These are phyloP conservation scores for Colletotrichum lentis DNA, from an alignment of 2,329 filamentous ascomycete species.

Conservation along the genomic window DNA sequence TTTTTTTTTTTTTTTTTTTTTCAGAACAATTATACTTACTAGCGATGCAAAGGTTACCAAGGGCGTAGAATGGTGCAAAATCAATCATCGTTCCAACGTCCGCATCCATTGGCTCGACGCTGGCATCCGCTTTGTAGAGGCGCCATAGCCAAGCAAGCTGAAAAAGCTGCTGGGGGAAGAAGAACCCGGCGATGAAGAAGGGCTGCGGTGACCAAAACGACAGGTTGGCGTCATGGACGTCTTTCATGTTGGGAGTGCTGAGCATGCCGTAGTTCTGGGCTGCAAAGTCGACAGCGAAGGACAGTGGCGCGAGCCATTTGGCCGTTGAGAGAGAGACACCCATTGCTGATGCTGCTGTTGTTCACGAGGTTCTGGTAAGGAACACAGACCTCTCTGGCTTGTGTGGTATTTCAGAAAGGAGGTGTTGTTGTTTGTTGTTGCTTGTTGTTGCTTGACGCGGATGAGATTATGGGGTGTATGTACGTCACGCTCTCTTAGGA, in stretches of 20 bases:
- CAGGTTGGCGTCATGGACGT: conserved; percentile 64
- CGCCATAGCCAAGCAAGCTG: conserved; percentile 66
- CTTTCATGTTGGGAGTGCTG: conserved; percentile 65
- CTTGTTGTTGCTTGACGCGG: too few species aligned
- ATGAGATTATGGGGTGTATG: too few species aligned
- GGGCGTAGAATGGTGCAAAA: conserved; percentile 62
- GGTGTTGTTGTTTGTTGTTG: too few species aligned
- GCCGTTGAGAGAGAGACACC: conserved; percentile 62
- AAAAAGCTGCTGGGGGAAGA: conserved; percentile 68
- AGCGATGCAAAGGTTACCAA: conserved; percentile 68
- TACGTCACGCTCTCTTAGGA: too few species aligned
- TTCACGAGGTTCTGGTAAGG: too few species aligned
- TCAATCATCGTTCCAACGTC: conserved; percentile 60
- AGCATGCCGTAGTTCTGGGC: conserved; percentile 68
- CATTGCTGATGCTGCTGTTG: conserved; percentile 48
- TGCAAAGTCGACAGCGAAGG: conserved; percentile 65
- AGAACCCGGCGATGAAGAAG: conserved; percentile 67
- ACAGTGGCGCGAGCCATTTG: conserved; percentile 61
- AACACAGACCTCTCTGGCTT: too few species aligned
- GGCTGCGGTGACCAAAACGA: conserved; percentile 68
- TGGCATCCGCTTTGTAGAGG: conserved; percentile 58
- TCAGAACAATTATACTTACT: conserved; percentile 49
- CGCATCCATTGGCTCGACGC: conserved; percentile 46
- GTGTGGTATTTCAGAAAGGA: too few species aligned
- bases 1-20: too few species aligned